These are phyloP conservation scores for Hypoxylon sp. DNA, from an alignment of 2,329 filamentous ascomycete genomes.

Conservation along the genomic window DNA sequence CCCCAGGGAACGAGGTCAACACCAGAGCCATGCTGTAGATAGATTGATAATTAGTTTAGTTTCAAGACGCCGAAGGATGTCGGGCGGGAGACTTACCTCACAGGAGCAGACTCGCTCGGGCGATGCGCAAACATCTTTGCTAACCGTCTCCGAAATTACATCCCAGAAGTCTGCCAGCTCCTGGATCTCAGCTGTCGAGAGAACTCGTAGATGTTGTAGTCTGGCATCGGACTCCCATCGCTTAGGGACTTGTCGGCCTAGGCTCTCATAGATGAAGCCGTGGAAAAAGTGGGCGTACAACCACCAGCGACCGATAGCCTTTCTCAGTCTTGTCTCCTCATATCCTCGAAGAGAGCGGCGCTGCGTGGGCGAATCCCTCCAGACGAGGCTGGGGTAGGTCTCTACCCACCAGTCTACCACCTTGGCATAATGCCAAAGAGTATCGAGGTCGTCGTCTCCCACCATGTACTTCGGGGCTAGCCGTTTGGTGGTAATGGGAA, in stretches of 20 bases:
- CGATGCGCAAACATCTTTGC: conserved; percentile 45
- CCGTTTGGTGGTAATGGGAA: conserved; percentile 31
- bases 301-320: conserved; percentile 64
- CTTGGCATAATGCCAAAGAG: conserved; percentile 46
- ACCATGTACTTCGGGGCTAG: too few species aligned
- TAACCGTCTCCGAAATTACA: conserved; percentile 38
- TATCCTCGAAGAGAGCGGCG: conserved; percentile 54
- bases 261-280: conserved; percentile 49
- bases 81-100: conserved; percentile 35
- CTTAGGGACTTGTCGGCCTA: conserved; percentile 24
- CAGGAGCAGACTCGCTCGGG: conserved; percentile 34
- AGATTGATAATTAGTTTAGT: too few species aligned
- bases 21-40: conserved; percentile 19
- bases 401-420: conserved; percentile 52
- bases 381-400: conserved; percentile 53
- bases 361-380: conserved; percentile 56
- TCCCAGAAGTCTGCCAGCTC: conserved; percentile 42
- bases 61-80: too few species aligned
- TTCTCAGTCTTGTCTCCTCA: conserved; percentile 58
- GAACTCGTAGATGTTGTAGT: conserved; percentile 41
- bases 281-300: conserved; percentile 63
- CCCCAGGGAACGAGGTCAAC: conserved; percentile 44
- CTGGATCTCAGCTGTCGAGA: conserved; percentile 42
- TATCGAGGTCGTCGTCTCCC: conserved; percentile 41
- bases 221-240: conserved; percentile 40